Conservation (phyloP, 108 stramenopile species). For the Fragilaria crotonensis region DNA sequence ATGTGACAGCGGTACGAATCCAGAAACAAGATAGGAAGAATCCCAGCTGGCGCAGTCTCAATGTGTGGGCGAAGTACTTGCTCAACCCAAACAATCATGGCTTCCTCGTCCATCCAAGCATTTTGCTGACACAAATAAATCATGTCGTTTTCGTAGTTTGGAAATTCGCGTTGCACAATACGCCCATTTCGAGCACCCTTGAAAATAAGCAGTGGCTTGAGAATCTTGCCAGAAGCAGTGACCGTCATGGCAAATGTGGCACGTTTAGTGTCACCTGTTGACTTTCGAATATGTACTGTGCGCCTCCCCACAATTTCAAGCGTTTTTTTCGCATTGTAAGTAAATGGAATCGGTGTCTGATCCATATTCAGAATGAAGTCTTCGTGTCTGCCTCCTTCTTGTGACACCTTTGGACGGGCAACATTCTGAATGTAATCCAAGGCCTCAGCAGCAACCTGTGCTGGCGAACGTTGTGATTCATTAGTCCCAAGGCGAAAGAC, state of each 20-base stretch:
- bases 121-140: slow-evolving; percentile 5
- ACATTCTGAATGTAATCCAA: not conserved
- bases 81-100: slow-evolving; percentile 4
- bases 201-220: not conserved
- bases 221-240: slow-evolving; percentile 2
- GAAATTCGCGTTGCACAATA: slow-evolving; percentile 4
- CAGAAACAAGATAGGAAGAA: slow-evolving; percentile 10
- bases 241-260: slow-evolving; percentile 4
- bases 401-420: not conserved
- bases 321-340: not conserved
- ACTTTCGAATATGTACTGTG: slow-evolving; percentile 2
- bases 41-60: not conserved
- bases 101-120: slow-evolving; percentile 9
- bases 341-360: slow-evolving; percentile 3
- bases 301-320: not conserved
- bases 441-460: not conserved
- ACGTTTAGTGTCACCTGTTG: slow-evolving; percentile 1
- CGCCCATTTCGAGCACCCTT: slow-evolving; percentile 1
- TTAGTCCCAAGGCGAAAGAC: no score
- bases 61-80: not conserved
- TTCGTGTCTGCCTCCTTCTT: not conserved
- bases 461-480: not conserved
- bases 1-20: slow-evolving; percentile 14
- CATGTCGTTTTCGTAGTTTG: not conserved
- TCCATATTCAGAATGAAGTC: slow-evolving; percentile 11